Conservation (phyloP, 2,329 filamentous ascomycete species). For the Huntiella savannae region DNA sequence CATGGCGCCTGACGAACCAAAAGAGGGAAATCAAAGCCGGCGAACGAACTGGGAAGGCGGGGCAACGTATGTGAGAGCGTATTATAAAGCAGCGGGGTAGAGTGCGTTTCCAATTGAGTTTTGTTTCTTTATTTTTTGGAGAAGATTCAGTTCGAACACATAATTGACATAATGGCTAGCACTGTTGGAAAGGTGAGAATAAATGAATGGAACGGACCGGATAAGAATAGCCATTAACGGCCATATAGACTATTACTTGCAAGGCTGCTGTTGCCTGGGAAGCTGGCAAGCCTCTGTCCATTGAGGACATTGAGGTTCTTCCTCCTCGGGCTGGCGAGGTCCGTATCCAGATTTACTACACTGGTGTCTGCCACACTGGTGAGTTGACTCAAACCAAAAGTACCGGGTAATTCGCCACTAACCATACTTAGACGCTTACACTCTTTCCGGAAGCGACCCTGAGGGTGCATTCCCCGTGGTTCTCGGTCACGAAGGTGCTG, state of each 20-base stretch:
- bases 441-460: constrained; percentile 86
- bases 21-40: no score
- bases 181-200: constrained; percentile 10
- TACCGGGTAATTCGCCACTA: neutral
- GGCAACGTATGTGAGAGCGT: no score
- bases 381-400: constrained; percentile 12
- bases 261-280: constrained; percentile 97
- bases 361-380: constrained; percentile 97
- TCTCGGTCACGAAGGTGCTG: constrained; percentile 78
- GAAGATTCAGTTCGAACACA: neutral
- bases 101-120: neutral
- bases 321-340: constrained; percentile 86
- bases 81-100: no score
- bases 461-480: constrained; percentile 86
- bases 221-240: neutral
- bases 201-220: no score
- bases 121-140: neutral
- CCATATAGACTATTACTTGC: constrained; percentile 68
- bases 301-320: constrained; percentile 84
- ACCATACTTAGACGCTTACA: constrained; percentile 59
- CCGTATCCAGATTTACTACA: constrained; percentile 92
- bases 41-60: no score
- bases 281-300: constrained; percentile 68
- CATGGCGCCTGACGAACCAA: no score
- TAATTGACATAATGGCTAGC: constrained; percentile 10